These are phyloP conservation scores for Paraleonurus japonicus DNA, from an alignment of 257 asterid species.

Conservation along the genomic window DNA sequence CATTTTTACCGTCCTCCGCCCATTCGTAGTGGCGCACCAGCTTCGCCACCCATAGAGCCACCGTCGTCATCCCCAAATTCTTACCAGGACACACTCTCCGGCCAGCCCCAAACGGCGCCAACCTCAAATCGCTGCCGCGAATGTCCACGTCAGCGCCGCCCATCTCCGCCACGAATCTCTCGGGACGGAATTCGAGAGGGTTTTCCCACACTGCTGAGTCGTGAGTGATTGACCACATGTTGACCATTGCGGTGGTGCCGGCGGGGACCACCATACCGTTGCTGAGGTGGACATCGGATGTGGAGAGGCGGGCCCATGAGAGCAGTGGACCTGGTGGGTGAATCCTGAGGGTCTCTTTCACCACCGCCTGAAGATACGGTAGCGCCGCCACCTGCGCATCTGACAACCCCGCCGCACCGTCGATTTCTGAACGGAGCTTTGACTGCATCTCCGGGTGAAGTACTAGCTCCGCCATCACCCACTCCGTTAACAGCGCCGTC, in stretches of 20 bases:
- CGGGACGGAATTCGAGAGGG: conserved; percentile 45
- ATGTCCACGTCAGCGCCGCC: conserved; percentile 50
- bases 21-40: conserved; percentile 40
- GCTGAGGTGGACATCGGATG: conserved; percentile 48
- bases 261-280: conserved; percentile 60
- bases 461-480: conserved; percentile 55
- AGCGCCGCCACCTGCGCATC: conserved; percentile 44
- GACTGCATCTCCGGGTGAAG: conserved; percentile 44
- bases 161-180: conserved; percentile 31
- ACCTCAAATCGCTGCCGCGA: conserved; percentile 51
- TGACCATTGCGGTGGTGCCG: conserved; percentile 56
- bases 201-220: conserved; percentile 37
- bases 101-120: conserved; percentile 66
- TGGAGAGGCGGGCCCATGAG: conserved; percentile 61
- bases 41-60: conserved; percentile 54
- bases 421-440: conserved; percentile 43
- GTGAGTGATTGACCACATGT: conserved; percentile 66
- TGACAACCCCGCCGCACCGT: conserved; percentile 8
- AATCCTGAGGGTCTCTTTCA: conserved; percentile 49
- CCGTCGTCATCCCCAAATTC: conserved; percentile 52
- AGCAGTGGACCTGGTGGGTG: conserved; percentile 68
- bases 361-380: conserved; percentile 54
- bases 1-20: conserved; percentile 21
- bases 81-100: conserved; percentile 63
- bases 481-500: conserved; percentile 52